Conservation (phyloP, 148 eudicot species). For the Talinum fruticosum region DNA sequence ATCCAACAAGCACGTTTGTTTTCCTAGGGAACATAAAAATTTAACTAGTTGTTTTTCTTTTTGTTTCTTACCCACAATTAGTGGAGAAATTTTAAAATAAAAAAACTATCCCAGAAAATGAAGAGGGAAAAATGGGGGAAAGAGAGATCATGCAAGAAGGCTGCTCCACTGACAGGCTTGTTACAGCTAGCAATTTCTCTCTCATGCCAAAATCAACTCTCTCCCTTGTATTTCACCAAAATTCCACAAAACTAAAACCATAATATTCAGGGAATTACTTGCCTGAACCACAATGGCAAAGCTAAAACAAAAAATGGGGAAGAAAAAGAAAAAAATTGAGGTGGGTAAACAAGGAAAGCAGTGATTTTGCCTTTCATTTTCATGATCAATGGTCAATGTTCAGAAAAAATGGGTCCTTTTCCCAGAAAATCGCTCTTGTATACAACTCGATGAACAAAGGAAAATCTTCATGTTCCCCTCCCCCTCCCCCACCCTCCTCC, state of each 20-base stretch:
- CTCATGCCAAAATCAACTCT: constrained; percentile 48
- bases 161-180: constrained; percentile 77
- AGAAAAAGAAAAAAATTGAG: not conserved
- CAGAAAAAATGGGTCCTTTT: not conserved
- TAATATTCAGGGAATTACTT: not conserved
- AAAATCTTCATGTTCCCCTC: too few relatives aligned
- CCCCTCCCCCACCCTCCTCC: not conserved
- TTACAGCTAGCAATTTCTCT: constrained; percentile 69
- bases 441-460: not conserved
- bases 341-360: constrained; percentile 15
- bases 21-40: constrained; percentile 14
- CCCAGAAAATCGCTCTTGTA: not conserved
- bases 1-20: constrained; percentile 66
- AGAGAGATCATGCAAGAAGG: constrained; percentile 84
- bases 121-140: constrained; percentile 16
- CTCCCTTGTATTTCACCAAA: constrained; percentile 21
- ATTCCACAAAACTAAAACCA: not conserved
- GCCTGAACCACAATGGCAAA: constrained; percentile 4
- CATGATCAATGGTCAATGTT: not conserved
- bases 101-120: constrained; percentile 24
- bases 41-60: not conserved
- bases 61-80: not conserved
- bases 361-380: not conserved
- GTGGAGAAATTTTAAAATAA: constrained; percentile 3
- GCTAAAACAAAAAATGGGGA: not conserved